phyloP scores from a whole-genome alignment of 1,139 yeast species.

The Kodamaea anthophila region DNA sequence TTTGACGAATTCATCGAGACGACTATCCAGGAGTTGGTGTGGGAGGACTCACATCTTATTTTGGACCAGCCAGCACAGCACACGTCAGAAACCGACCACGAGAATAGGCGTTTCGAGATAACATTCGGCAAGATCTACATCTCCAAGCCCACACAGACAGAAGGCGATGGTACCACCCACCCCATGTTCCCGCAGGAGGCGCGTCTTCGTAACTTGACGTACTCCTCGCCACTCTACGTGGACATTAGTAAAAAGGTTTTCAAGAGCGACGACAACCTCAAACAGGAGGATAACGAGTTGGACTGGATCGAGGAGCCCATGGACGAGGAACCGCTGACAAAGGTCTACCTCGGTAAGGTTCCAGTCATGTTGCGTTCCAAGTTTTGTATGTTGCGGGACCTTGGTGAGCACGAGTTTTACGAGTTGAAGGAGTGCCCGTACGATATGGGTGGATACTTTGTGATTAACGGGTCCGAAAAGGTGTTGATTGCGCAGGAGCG shows the following conservation, averaged over 20 bases:
- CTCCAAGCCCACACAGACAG: slow-evolving; percentile 97
- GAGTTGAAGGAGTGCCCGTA: slow-evolving; percentile 97
- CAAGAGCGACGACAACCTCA: slow-evolving; percentile 64
- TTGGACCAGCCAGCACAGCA: slow-evolving; percentile 98
- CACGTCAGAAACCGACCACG: slow-evolving; percentile 81
- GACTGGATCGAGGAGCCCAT: slow-evolving; percentile 61
- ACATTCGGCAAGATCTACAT: slow-evolving; percentile 94
- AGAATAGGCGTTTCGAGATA: slow-evolving; percentile 88
- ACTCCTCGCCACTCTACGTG: slow-evolving; percentile 91
- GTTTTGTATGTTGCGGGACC: slow-evolving; percentile 87
- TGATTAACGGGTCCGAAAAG: slow-evolving; percentile 96
- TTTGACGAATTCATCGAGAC: slow-evolving; percentile 97
- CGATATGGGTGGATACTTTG: slow-evolving; percentile 99
- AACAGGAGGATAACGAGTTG: slow-evolving; percentile 53
- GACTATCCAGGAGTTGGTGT: slow-evolving; percentile 91
- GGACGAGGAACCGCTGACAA: slow-evolving; percentile 57
- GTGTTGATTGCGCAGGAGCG: slow-evolving; percentile 98
- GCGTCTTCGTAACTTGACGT: slow-evolving; percentile 88
- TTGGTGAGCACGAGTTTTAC: slow-evolving; percentile 91
- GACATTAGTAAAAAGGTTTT: slow-evolving; percentile 91
- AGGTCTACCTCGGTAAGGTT: slow-evolving; percentile 90
- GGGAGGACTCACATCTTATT: slow-evolving; percentile 92
- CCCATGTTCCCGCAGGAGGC: slow-evolving; percentile 99
- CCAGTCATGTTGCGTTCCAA: slow-evolving; percentile 97
- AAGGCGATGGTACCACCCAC: slow-evolving; percentile 98